Evolutionary conservation across 805 yeast species (phyloP).

Genomic region (Candida loeiensis): DNA sequence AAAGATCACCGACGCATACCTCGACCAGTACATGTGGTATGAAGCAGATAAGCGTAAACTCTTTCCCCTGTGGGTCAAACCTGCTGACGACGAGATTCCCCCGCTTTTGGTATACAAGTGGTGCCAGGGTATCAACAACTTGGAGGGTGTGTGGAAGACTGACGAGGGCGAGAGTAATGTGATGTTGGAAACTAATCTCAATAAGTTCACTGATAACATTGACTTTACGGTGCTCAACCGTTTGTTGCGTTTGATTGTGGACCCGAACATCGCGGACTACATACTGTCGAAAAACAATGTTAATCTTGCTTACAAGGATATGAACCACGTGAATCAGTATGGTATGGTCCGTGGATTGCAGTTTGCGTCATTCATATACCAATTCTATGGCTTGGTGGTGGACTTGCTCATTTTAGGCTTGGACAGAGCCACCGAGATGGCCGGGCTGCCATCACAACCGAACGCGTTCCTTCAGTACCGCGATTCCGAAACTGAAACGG

Average conservation of each 20-base stretch:
- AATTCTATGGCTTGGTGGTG: conserved; percentile 81
- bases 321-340: conserved; percentile 87
- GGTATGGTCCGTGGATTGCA: conserved; percentile 89
- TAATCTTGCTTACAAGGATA: conserved; percentile 80
- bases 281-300: conserved; percentile 89
- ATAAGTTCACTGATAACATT: conserved; percentile 74
- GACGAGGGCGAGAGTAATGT: conserved; percentile 74
- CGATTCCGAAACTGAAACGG: conserved; percentile 52
- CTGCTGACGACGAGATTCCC: conserved; percentile 90
- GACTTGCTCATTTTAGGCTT: conserved; percentile 82
- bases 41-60: conserved; percentile 84
- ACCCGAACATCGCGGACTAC: conserved; percentile 90
- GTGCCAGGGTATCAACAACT: conserved; percentile 86
- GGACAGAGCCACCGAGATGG: conserved; percentile 82
- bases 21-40: conserved; percentile 95
- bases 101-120: conserved; percentile 90
- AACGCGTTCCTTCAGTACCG: conserved; percentile 76
- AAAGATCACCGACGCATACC: conserved; percentile 91
- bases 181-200: conserved; percentile 71
- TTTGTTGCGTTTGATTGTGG: conserved; percentile 73
- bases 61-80: conserved; percentile 96
- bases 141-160: conserved; percentile 76
- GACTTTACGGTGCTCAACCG: conserved; percentile 87
- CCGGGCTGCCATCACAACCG: conserved; percentile 65
- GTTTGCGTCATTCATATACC: conserved; percentile 84